A percentile compares a stretch with the other conserved stretches of the same genome.
Conservation (phyloP, 331 rosid species). For the Stylosanthes scabra region DNA sequence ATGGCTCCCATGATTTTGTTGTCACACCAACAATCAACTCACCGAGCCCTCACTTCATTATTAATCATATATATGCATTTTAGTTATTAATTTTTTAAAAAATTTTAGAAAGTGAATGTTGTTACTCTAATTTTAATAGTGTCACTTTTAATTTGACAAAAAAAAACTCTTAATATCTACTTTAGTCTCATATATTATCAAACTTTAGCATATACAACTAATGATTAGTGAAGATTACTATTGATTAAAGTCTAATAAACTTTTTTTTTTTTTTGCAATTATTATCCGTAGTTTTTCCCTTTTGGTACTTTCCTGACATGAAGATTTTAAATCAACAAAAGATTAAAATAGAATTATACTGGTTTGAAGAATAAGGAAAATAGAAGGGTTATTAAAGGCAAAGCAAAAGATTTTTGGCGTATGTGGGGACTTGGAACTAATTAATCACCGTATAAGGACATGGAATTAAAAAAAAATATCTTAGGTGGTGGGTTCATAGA, state of each 20-base stretch:
- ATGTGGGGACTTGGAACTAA: neutral
- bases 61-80: neutral
- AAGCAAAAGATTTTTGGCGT: neutral
- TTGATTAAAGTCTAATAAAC: conserved; percentile 14
- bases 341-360: neutral
- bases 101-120: too few species aligned
- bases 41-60: conserved; percentile 8
- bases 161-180: too few species aligned
- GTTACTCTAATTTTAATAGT: too few species aligned
- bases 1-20: conserved; percentile 36
- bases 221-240: neutral
- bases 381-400: conserved; percentile 5
- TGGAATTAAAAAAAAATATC: neutral
- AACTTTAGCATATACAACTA: too few species aligned
- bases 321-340: too few species aligned
- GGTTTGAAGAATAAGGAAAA: neutral
- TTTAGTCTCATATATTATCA: too few species aligned
- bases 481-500: neutral
- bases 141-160: too few species aligned
- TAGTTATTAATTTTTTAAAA: too few species aligned
- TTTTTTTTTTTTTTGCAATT: too few species aligned
- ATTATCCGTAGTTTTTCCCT: too few species aligned
- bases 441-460: neutral
- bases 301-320: too few species aligned
- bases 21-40: conserved; percentile 42